phyloP scores from a whole-genome alignment of 345 rosid species.

The Salix udensis region DNA sequence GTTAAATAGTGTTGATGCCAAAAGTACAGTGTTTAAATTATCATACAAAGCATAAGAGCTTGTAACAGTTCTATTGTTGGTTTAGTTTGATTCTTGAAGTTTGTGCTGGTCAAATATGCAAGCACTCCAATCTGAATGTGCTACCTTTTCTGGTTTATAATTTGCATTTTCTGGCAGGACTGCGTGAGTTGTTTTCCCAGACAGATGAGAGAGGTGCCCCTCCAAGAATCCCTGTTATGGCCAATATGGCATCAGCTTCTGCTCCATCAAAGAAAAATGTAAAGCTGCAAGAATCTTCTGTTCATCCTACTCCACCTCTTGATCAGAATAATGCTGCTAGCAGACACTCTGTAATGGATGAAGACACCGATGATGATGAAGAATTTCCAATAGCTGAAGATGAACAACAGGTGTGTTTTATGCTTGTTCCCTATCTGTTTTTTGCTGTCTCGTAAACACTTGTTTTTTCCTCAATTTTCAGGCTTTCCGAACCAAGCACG shows the following conservation, averaged over 20 bases:
- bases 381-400: constrained; percentile 83
- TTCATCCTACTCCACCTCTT: constrained; percentile 39
- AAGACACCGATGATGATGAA: constrained; percentile 91
- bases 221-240: constrained; percentile 95
- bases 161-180: constrained; percentile 43
- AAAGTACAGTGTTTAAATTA: not conserved
- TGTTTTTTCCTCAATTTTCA: constrained; percentile 26
- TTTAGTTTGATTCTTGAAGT: not conserved
- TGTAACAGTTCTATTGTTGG: not conserved
- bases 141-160: constrained; percentile 4
- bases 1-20: not conserved
- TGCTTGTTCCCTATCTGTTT: not conserved
- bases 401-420: constrained; percentile 74
- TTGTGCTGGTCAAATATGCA: not conserved
- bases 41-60: not conserved
- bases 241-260: constrained; percentile 85
- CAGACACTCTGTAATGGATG: constrained; percentile 80
- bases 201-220: constrained; percentile 92
- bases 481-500: constrained; percentile 45
- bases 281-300: constrained; percentile 46
- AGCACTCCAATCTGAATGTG: not conserved
- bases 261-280: constrained; percentile 43
- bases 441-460: constrained; percentile 1
- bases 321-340: constrained; percentile 62
- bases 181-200: constrained; percentile 96